phyloP scores from a whole-genome alignment of 345 rosid species.

The Euphorbia pulcherrima region DNA sequence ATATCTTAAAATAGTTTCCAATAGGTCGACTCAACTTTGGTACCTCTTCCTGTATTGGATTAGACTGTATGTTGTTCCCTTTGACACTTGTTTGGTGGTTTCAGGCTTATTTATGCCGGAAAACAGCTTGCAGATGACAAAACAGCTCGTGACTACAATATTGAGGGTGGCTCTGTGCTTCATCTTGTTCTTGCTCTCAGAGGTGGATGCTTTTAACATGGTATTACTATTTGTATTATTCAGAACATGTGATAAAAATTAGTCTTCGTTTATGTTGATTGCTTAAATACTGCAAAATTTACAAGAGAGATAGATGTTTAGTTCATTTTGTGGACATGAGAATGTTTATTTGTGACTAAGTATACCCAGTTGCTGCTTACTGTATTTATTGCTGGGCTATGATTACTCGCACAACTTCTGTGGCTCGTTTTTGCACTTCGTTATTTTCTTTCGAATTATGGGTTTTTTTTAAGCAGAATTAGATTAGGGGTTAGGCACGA shows the following conservation, averaged over 20 bases:
- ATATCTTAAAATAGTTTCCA: neutral
- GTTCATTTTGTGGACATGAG: neutral
- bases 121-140: conserved; percentile 97
- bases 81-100: neutral
- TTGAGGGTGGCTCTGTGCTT: conserved; percentile 97
- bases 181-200: conserved; percentile 96
- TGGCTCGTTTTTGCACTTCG: neutral
- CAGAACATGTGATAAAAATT: neutral
- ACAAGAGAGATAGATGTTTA: conserved; percentile 2
- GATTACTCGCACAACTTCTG: neutral
- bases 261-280: neutral
- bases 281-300: neutral
- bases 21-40: neutral
- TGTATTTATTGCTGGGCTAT: neutral
- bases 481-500: too few species aligned
- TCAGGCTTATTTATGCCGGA: conserved; percentile 78
- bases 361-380: neutral
- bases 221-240: neutral
- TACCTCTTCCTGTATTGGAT: neutral
- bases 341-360: neutral
- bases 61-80: neutral
- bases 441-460: neutral
- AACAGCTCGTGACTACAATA: conserved; percentile 83
- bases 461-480: too few species aligned
- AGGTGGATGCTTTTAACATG: conserved; percentile 46